phyloP scores from a whole-genome alignment of 352 stramenopile species.

The Pythium periplocum region DNA sequence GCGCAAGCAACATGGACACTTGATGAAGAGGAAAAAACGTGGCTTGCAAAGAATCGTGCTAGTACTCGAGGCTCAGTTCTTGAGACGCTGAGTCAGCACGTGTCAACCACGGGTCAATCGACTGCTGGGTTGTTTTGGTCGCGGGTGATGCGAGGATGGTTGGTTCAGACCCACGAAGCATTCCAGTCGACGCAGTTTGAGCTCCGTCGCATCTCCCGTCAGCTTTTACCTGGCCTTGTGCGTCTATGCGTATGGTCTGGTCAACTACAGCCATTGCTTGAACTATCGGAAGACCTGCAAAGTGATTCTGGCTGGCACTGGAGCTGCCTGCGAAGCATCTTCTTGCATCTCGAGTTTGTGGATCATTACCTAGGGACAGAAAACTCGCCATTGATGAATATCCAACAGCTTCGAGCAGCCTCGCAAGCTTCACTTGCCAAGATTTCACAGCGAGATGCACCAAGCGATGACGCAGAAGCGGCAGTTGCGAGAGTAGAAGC shows the following conservation, averaged over 20 bases:
- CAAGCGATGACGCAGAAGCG: not conserved
- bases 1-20: constrained; percentile 33
- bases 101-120: not conserved
- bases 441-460: not conserved
- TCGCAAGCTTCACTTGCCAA: constrained; percentile 1
- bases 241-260: constrained; percentile 46
- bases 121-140: constrained; percentile 24
- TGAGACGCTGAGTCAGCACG: not conserved
- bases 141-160: constrained; percentile 29
- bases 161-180: constrained; percentile 29
- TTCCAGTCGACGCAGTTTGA: constrained; percentile 64
- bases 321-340: constrained; percentile 30
- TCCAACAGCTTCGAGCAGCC: not conserved
- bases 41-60: not conserved
- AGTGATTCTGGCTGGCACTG: constrained; percentile 17
- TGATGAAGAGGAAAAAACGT: constrained; percentile 18
- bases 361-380: constrained; percentile 13
- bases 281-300: not conserved
- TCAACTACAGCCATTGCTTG: constrained; percentile 19
- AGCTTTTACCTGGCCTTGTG: constrained; percentile 51
- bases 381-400: not conserved
- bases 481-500: not conserved
- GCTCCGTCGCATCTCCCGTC: constrained; percentile 52
- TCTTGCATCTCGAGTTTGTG: constrained; percentile 40
- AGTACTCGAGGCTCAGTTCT: constrained; percentile 9